These are phyloP conservation scores for Cercospora berteroae DNA, from an alignment of 2,329 filamentous ascomycete species.

Conservation along the genomic window DNA sequence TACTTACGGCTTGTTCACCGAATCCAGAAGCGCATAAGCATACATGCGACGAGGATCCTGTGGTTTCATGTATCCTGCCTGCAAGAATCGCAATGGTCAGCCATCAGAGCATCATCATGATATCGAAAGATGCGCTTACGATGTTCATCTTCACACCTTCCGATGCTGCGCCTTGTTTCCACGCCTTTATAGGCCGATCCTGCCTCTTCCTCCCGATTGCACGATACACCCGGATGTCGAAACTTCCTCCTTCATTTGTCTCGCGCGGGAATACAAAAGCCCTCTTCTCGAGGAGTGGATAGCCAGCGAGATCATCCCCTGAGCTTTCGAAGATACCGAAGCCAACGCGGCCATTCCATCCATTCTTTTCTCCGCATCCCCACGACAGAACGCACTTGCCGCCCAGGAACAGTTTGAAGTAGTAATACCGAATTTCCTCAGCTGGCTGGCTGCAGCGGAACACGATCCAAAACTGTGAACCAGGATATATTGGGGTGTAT, in stretches of 20 bases:
- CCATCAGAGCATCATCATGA: not conserved
- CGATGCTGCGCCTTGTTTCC: slow-evolving; percentile 5
- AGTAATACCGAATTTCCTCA: slow-evolving; percentile 33
- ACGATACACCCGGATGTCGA: slow-evolving; percentile 46
- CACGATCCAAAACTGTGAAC: slow-evolving; percentile 44
- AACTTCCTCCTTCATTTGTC: slow-evolving; percentile 28
- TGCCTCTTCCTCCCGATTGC: slow-evolving; percentile 43
- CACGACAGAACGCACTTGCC: slow-evolving; percentile 44
- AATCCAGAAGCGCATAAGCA: slow-evolving; percentile 51
- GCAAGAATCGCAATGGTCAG: not conserved
- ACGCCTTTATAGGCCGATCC: slow-evolving; percentile 24
- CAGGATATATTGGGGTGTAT: slow-evolving; percentile 21
- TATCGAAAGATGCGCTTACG: not conserved
- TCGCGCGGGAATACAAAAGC: slow-evolving; percentile 40
- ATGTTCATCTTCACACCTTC: slow-evolving; percentile 31
- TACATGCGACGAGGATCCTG: slow-evolving; percentile 48
- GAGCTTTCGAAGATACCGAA: slow-evolving; percentile 44
- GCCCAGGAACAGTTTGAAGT: slow-evolving; percentile 50
- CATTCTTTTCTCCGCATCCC: slow-evolving; percentile 44
- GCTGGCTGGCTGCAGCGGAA: slow-evolving; percentile 37
- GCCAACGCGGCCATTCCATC: slow-evolving; percentile 46
- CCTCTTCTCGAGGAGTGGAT: slow-evolving; percentile 42
- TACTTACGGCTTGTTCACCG: slow-evolving; percentile 43
- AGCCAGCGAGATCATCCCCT: slow-evolving; percentile 33
- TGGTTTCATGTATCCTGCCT: slow-evolving; percentile 35